Percentiles rank a stretch among this genome's conserved stretches.
Conservation (phyloP, 805 yeast genomes). For the Candida vaughaniae region DNA sequence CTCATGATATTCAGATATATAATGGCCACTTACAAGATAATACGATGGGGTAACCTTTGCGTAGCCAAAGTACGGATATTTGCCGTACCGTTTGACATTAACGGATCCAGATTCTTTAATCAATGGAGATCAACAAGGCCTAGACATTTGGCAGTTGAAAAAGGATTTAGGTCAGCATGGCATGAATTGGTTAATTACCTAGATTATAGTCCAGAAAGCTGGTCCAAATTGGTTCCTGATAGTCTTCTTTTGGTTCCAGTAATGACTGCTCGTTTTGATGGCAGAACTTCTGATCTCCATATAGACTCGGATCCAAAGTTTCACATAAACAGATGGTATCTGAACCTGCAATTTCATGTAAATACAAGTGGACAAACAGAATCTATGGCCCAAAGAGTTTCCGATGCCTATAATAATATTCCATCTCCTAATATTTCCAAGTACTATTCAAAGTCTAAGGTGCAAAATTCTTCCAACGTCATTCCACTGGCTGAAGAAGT, state of each 20-base stretch:
- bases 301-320: conserved; percentile 16
- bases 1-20: conserved; percentile 41
- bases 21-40: conserved; percentile 43
- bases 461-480: neutral
- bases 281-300: neutral
- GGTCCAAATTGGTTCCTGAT: conserved; percentile 2
- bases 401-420: conserved; percentile 35
- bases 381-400: conserved; percentile 16
- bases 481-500: conserved; percentile 17
- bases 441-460: conserved; percentile 12
- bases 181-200: conserved; percentile 34
- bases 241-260: conserved; percentile 6
- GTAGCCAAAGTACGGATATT: conserved; percentile 45
- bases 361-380: conserved; percentile 1
- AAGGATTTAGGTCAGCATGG: conserved; percentile 30
- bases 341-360: neutral
- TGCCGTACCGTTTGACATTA: conserved; percentile 45
- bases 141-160: conserved; percentile 25
- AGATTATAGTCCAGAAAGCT: conserved; percentile 34
- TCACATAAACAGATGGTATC: conserved; percentile 33
- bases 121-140: conserved; percentile 36
- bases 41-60: conserved; percentile 15
- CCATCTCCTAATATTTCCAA: conserved; percentile 25
- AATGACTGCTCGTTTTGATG: neutral
- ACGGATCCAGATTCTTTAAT: conserved; percentile 27